These are phyloP conservation scores for Euphorbia celastroides DNA, from an alignment of 441 rosid genomes.

Conservation along the genomic window DNA sequence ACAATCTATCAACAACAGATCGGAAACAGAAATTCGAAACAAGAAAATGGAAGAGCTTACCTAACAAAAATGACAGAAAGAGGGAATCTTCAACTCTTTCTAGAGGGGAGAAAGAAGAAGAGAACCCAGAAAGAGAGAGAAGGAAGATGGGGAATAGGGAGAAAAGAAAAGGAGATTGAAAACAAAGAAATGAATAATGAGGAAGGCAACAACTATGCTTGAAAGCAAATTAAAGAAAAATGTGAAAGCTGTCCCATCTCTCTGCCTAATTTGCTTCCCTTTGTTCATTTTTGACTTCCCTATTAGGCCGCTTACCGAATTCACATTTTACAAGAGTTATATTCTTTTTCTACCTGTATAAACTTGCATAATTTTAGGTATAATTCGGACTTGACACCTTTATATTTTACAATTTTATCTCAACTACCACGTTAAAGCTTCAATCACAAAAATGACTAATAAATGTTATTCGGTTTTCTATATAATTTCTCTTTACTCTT, in stretches of 20 bases:
- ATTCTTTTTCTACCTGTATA: neutral
- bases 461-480: too few species aligned
- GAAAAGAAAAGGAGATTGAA: conserved; percentile 15
- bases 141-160: conserved; percentile 4
- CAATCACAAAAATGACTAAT: too few species aligned
- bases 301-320: conserved; percentile 30
- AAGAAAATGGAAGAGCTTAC: conserved; percentile 25
- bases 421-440: too few species aligned
- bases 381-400: conserved; percentile 32
- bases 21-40: conserved; percentile 11
- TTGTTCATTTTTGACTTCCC: conserved; percentile 5
- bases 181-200: conserved; percentile 12
- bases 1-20: conserved; percentile 25
- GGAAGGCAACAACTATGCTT: neutral
- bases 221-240: neutral
- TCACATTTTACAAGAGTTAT: neutral
- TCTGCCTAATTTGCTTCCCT: neutral
- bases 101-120: conserved; percentile 20
- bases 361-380: neutral
- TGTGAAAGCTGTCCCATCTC: neutral
- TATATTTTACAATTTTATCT: too few species aligned
- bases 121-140: conserved; percentile 4
- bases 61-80: conserved; percentile 13
- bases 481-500: too few species aligned
- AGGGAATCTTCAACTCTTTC: conserved; percentile 24